Conservation (phyloP, 441 rosid species). For the Gossypium davidsonii region DNA sequence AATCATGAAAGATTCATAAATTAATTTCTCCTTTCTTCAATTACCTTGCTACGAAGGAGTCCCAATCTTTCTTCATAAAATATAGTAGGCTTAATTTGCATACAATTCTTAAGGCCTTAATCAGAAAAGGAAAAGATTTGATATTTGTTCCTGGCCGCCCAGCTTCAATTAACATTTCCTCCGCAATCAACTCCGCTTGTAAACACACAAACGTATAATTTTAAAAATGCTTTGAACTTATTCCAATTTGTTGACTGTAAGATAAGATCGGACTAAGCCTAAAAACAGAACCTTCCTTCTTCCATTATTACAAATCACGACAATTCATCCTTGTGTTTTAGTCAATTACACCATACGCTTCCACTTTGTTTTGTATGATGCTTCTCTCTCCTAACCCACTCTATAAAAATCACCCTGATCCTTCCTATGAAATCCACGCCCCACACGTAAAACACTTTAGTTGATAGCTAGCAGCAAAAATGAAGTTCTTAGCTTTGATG, state of each 20-base stretch:
- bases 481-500: slow-evolving; percentile 10
- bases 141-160: neutral
- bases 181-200: slow-evolving; percentile 8
- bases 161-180: neutral
- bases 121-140: neutral
- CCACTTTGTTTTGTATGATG: neutral
- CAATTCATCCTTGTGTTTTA: neutral
- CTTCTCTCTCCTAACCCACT: neutral
- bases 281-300: neutral
- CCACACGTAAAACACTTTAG: neutral
- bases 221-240: neutral
- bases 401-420: slow-evolving; percentile 1
- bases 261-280: neutral
- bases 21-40: no score
- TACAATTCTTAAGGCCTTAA: neutral
- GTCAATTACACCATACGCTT: neutral
- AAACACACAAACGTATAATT: neutral
- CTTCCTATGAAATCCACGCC: neutral
- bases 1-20: no score
- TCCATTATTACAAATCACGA: neutral
- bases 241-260: neutral
- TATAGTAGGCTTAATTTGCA: neutral
- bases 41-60: no score
- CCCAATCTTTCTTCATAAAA: neutral
- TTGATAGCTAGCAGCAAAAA: neutral